Percentiles rank a stretch among this genome's conserved stretches.
phyloP scores from a whole-genome alignment of 768 basidiomycete genomes.

The Phanerochaete carnosa region DNA sequence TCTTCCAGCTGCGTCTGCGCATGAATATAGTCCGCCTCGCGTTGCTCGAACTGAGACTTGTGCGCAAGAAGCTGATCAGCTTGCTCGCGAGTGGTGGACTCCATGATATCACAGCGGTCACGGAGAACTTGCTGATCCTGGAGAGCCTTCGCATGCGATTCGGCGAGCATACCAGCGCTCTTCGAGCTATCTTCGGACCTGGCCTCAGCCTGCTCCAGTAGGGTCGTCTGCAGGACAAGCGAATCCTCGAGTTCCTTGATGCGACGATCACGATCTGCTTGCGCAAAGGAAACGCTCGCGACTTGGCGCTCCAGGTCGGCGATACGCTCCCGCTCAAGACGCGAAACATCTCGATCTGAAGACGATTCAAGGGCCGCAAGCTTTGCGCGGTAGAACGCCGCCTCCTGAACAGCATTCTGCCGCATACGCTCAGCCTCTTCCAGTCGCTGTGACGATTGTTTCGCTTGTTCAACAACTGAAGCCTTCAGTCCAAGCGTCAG shows the following conservation, averaged over 20 bases:
- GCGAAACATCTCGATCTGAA: constrained; percentile 58
- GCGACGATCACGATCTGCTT: constrained; percentile 64
- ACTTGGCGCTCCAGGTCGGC: constrained; percentile 72
- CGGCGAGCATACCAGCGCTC: constrained; percentile 74
- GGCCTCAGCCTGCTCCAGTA: constrained; percentile 77
- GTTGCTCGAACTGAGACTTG: constrained; percentile 70
- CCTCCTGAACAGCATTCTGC: constrained; percentile 82
- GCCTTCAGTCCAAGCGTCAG: constrained; percentile 40
- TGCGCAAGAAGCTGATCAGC: constrained; percentile 70
- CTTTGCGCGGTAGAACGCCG: constrained; percentile 94
- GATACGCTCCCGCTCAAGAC: constrained; percentile 77
- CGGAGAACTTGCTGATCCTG: constrained; percentile 72
- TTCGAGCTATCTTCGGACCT: constrained; percentile 70
- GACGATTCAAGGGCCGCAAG: constrained; percentile 79
- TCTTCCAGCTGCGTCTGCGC: constrained; percentile 70
- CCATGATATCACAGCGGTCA: constrained; percentile 53
- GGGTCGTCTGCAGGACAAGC: constrained; percentile 69
- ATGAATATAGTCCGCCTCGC: constrained; percentile 71
- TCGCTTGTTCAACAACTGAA: constrained; percentile 73
- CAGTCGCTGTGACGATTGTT: constrained; percentile 70
- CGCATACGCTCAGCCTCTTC: constrained; percentile 78
- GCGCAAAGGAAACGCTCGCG: constrained; percentile 56
- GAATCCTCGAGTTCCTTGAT: constrained; percentile 70
- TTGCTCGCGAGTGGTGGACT: constrained; percentile 71
- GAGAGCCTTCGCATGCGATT: constrained; percentile 56